Base-by-base conservation (phyloP, 2,329 filamentous ascomycete genomes). In the Macrophomina tecta region DNA sequence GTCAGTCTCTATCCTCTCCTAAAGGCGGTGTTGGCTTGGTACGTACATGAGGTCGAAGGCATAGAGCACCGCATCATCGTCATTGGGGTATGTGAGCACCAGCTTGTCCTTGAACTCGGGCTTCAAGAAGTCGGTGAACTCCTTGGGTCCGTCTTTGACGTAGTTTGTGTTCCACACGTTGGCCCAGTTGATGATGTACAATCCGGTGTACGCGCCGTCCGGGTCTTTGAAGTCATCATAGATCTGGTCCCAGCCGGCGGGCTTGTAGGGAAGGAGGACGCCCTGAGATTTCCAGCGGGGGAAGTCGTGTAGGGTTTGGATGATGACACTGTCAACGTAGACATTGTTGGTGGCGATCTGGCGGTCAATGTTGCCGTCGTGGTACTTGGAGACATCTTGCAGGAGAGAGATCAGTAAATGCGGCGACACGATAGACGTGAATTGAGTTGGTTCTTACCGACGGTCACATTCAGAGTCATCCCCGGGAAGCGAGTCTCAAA, bases 71-170 rank as follows among this genome's bases (percentile, higher is more conserved):
- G 85, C 85, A 64, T 87, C 85, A 48, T 87, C 85, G 49, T 87
- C 86, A 67, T 87, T 86, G 11, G 85, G 86, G 66, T 87, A 87
- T 0, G 84, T 86, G 12, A 87, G 72, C 2, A 82, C 82, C 3
- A 87, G 74, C 72, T 84, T 86, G 67, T 83, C 75, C 74, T 87
- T 86, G 74, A 81, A 84, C 66, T 83, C 80, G 0, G 85, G 84
- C 7, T 80, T 77, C 2, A 84, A 72, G 63, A 79, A 82, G 67
- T 85, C 82, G 0, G 75, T 70, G 64, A 78, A 87, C 7, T 80
- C 77, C 3, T 73, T 75, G 0, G 79, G 79, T 0, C 9, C 32
- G 16, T 14, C n/a, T n/a, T 72, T 70, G 34, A 76, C 71, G 8
- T 77, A 77, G 1, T 82, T 72, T 68, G 77, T 79, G 46, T 78